Percentiles rank a stretch among this genome's conserved stretches.
Evolutionary conservation across 2,329 filamentous ascomycete genomes (phyloP).

Genomic region (Daldinia eschscholtzii): DNA sequence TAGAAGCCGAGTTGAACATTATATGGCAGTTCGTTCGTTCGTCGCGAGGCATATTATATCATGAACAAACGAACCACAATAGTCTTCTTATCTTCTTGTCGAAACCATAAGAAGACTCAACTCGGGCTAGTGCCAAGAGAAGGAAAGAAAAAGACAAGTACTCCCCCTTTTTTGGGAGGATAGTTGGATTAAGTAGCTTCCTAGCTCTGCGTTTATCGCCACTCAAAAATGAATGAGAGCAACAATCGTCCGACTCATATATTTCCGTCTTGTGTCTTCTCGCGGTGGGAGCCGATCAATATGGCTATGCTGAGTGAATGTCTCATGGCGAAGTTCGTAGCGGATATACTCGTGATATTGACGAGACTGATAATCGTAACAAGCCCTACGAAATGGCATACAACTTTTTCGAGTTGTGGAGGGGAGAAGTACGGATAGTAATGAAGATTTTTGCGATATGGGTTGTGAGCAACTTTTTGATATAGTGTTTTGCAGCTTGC

Average conservation of each 20-base stretch:
- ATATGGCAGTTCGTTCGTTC: conserved; percentile 9
- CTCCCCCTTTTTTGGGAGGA: conserved; percentile 15
- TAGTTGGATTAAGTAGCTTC: conserved; percentile 37
- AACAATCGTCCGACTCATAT: conserved; percentile 28
- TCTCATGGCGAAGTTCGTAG: not conserved
- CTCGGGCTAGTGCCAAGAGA: conserved; percentile 19
- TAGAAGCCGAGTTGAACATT: conserved; percentile 12
- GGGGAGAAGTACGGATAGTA: not conserved
- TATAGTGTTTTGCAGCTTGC: not conserved
- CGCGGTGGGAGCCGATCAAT: not conserved
- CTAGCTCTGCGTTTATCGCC: conserved; percentile 37
- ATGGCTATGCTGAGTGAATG: too few species aligned
- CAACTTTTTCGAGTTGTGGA: not conserved
- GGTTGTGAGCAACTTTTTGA: not conserved
- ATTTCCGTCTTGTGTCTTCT: not conserved
- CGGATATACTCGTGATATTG: not conserved
- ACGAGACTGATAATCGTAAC: not conserved
- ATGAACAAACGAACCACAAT: not conserved
- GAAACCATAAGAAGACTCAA: conserved; percentile 9
- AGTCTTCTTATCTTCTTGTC: conserved; percentile 12
- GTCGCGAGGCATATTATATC: conserved; percentile 16
- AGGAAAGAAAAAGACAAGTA: conserved; percentile 12
- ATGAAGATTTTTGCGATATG: not conserved
- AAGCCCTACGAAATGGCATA: too few species aligned
- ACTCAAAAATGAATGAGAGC: conserved; percentile 37